Percentiles rank a stretch among this genome's conserved stretches.
phyloP scores from a whole-genome alignment of 2,329 filamentous ascomycete genomes.

The Hymenoscyphus scutula region DNA sequence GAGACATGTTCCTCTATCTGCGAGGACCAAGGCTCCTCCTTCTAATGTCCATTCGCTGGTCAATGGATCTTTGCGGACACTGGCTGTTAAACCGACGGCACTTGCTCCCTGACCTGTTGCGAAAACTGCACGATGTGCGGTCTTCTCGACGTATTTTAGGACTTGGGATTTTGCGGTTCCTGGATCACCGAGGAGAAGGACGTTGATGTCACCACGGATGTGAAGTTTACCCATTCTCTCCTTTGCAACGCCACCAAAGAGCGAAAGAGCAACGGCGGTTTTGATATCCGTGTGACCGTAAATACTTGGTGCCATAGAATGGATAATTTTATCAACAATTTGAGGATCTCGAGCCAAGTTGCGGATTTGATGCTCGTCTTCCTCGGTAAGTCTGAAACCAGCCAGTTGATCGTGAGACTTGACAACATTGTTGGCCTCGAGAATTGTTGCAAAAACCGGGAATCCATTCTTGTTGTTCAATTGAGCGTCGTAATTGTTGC shows the following conservation, averaged over 20 bases:
- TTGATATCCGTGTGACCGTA: slow-evolving; percentile 97
- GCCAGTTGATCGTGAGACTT: slow-evolving; percentile 97
- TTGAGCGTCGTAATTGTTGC: slow-evolving; percentile 97
- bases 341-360: slow-evolving; percentile 83
- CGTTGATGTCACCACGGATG: slow-evolving; percentile 96
- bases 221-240: slow-evolving; percentile 83
- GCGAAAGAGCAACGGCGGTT: slow-evolving; percentile 87
- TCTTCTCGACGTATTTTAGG: slow-evolving; percentile 96
- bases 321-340: slow-evolving; percentile 88
- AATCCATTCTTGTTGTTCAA: slow-evolving; percentile 99
- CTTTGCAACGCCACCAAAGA: slow-evolving; percentile 95
- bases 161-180: slow-evolving; percentile 98
- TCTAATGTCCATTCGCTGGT: slow-evolving; percentile 98
- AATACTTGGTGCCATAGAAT: slow-evolving; percentile 93
- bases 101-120: slow-evolving; percentile 96
- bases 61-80: slow-evolving; percentile 89
- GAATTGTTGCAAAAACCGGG: slow-evolving; percentile 94
- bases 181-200: slow-evolving; percentile 91
- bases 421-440: slow-evolving; percentile 95
- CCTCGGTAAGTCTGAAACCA: slow-evolving; percentile 90
- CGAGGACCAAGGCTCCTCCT: slow-evolving; percentile 90
- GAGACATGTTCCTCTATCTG: slow-evolving; percentile 89
- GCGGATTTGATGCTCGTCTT: slow-evolving; percentile 90
- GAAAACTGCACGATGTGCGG: slow-evolving; percentile 93
- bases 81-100: slow-evolving; percentile 95